Base-by-base conservation (phyloP, 805 yeast species). In the Metschnikowia henanensis region DNA sequence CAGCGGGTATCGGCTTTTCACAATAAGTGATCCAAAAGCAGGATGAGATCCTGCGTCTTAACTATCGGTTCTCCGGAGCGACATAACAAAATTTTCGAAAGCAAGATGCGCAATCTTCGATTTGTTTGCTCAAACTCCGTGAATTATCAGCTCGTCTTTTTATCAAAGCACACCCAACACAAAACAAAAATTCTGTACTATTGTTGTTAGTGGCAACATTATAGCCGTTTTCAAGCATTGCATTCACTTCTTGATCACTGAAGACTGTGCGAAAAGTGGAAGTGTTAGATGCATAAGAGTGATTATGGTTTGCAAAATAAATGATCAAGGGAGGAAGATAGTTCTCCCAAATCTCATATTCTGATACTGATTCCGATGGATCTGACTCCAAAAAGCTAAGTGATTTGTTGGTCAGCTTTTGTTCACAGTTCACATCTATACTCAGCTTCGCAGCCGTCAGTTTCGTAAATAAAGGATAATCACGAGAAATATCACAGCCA, bases 231-330 rank as follows among this genome's bases (percentile, higher is more conserved):
- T 63, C 56, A 22, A 80, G 56, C 78, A 80, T 73, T 3, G 62
- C 58, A 2, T 51, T 44, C 5, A 68, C 64, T 54, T 81, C 85
- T 0, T 54, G 56, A 10, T 60, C 55, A 2, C 66, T 68, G 56
- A 80, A 82, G 18, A 74, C 70, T 37, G 79, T 58, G 50, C 79
- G 76, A 59, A 82, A 81, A 0, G 87, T 81, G 1, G 86, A 80
- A 0, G 76, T 73, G 55, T 81, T 82, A 3, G 85, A 72, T 0
- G 59, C 47, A 46, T 59, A 76, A 0, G 74, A 58, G 39, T 68
- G 65, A 19, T 68, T 49, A 2, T 64, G 52, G 52, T 81, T 82
- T 3, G 79, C 73, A 38, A 68, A 62, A 51, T 81, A 80, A 0
- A 81, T 70, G 15, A 81, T 65, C 29, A 81, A 55, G 0, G 87